Percentiles rank a stretch among this genome's conserved stretches.
phyloP scores from a whole-genome alignment of 495 filamentous ascomycete species.

The Daldinia vernicosa region DNA sequence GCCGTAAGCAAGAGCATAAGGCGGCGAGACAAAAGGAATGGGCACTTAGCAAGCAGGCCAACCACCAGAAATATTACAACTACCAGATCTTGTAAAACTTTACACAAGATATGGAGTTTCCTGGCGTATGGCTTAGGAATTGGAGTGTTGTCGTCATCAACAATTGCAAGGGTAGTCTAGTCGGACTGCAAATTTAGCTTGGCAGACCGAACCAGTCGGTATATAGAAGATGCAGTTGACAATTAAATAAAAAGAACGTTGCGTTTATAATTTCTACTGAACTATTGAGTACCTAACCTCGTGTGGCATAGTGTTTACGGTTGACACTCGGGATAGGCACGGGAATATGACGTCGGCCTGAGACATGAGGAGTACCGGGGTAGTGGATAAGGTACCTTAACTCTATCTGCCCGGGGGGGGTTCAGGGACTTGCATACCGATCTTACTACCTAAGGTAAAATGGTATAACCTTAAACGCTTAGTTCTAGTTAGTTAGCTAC shows the following conservation, averaged over 20 bases:
- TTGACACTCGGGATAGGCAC: background rate
- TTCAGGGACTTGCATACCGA: background rate
- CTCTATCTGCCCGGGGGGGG: background rate
- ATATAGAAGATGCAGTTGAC: conserved; percentile 24
- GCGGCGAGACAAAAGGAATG: conserved; percentile 44
- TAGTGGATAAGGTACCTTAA: background rate
- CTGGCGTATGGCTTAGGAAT: background rate
- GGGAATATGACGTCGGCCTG: conserved; percentile 13
- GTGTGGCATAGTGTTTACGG: background rate
- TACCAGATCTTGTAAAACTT: conserved; percentile 42
- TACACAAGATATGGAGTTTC: conserved; percentile 8
- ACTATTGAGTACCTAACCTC: background rate
- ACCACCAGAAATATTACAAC: conserved; percentile 47
- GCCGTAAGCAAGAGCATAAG: conserved; percentile 68
- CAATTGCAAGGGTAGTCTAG: background rate
- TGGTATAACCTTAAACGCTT: conserved; percentile 17
- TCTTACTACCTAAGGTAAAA: background rate
- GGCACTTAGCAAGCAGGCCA: conserved; percentile 43
- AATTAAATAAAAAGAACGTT: conserved; percentile 10
- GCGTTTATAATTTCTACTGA: background rate
- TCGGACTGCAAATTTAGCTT: conserved; percentile 1
- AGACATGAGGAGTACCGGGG: background rate
- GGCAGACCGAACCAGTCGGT: conserved; percentile 4
- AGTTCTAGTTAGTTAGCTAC: background rate
- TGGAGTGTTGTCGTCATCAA: conserved; percentile 8